Evolutionary conservation across 352 stramenopile genomes (phyloP), one percentile per base, ranked within the genome.

Genomic region (Globisporangium perplexum): DNA sequence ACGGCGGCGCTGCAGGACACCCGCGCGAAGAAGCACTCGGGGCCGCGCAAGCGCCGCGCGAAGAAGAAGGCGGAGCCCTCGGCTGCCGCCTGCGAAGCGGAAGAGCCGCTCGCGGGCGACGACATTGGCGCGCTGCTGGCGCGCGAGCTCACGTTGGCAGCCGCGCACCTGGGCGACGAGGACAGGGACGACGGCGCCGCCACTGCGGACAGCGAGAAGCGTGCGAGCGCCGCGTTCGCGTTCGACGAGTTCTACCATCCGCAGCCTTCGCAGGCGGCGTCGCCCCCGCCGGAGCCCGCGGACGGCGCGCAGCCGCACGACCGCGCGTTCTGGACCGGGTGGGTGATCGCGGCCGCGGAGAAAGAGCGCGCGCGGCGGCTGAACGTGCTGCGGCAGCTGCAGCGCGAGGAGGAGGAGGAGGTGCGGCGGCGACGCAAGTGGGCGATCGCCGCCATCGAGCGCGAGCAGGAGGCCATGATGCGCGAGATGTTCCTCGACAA

Each of bases 401-500:
- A 93, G 64, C 62, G 63, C 7, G 80, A 90, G 43, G 83, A 93
- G 60, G 80, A 91, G 49, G 65, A 79, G 23, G 83, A 93, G 50
- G 69, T 90, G 17, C 71, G 63, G 49, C 68, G 77, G 0, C 71
- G 83, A 7, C 62, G 83, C 49, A 65, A 74, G 50, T 93, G 83
- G 83, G 83, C 83, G 15, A 86, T 90, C 50, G 72, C 66, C 7
- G 81, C 75, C 0, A 93, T 93, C 45, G 83, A 93, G 68, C 80
- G 83, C 45, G 83, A 93, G 53, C 80, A 93, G 54, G 71, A 88
- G 41, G 74, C 74, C 17, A 87, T 88, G 68, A 88, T 87, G 72
- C 60, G 77, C 35, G 76, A 90, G 55, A 80, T 90, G 74, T 93
- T 93, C 55, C 57, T 93, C 46, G 83, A 91, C 59, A 89, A 88